phyloP scores from a whole-genome alignment of 495 filamentous ascomycete genomes.

The Tricharina praecox region DNA sequence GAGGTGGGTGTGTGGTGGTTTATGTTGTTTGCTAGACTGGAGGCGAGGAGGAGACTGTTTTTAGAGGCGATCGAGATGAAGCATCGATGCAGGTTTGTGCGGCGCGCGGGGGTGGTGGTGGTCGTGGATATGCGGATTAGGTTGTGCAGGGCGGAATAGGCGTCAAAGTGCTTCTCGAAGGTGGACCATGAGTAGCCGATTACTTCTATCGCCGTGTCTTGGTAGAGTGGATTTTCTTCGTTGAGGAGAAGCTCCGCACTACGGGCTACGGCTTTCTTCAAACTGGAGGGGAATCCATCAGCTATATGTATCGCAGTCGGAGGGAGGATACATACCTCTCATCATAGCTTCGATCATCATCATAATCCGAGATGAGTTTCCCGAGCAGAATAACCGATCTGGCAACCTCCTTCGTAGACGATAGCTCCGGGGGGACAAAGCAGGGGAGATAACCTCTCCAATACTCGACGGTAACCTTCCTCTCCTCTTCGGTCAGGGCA shows the following conservation, averaged over 20 bases:
- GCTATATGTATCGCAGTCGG: not conserved
- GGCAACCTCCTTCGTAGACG: slow-evolving; percentile 18
- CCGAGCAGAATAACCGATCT: slow-evolving; percentile 21
- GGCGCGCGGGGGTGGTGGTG: slow-evolving; percentile 5
- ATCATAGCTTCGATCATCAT: not conserved
- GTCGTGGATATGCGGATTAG: slow-evolving; percentile 19
- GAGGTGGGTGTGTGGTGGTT: slow-evolving; percentile 11
- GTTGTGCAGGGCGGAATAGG: slow-evolving; percentile 17
- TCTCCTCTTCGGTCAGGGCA: slow-evolving; percentile 5
- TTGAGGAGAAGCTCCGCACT: slow-evolving; percentile 17
- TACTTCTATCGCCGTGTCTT: slow-evolving; percentile 23
- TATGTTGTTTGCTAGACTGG: slow-evolving; percentile 18
- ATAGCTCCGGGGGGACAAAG: slow-evolving; percentile 18
- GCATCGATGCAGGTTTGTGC: slow-evolving; percentile 14
- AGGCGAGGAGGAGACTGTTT: slow-evolving; percentile 20
- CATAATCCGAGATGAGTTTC: slow-evolving; percentile 14
- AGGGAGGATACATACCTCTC: not conserved
- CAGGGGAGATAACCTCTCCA: slow-evolving; percentile 16
- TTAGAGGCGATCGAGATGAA: slow-evolving; percentile 16
- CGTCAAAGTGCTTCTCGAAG: slow-evolving; percentile 20
- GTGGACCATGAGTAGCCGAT: slow-evolving; percentile 18
- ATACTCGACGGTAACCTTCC: slow-evolving; percentile 8
- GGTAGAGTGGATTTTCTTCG: slow-evolving; percentile 15
- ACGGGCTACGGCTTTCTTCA: slow-evolving; percentile 18
- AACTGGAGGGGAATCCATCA: slow-evolving; percentile 5